Conservation (phyloP, 2,329 filamentous ascomycete genomes). For the Cladorrhinum sp. region DNA sequence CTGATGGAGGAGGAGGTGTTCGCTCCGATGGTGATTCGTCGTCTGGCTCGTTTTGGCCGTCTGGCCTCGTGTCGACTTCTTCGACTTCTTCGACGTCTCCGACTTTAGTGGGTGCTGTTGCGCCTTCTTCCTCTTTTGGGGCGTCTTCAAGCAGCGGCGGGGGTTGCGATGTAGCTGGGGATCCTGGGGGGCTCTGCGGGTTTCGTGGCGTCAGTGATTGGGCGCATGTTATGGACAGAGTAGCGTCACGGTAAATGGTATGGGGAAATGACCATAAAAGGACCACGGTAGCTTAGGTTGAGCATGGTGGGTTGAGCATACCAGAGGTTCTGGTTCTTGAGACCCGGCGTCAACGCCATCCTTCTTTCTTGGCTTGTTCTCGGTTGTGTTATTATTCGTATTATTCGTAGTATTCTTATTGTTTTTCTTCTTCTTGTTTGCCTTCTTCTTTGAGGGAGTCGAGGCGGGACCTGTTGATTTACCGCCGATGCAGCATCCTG, state of each 20-base stretch:
- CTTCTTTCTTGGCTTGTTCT: slow-evolving; percentile 29
- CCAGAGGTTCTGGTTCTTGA: slow-evolving; percentile 43
- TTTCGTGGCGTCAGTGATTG: background rate
- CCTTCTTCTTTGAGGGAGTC: slow-evolving; percentile 52
- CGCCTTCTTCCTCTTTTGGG: background rate
- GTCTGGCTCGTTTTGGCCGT: background rate
- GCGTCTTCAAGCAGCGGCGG: background rate
- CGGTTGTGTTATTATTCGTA: slow-evolving; percentile 55
- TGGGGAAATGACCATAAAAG: slow-evolving; percentile 8
- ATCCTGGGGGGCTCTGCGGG: slow-evolving; percentile 4
- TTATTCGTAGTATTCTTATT: slow-evolving; percentile 47
- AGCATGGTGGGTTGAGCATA: slow-evolving; percentile 23
- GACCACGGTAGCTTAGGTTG: background rate
- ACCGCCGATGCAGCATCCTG: slow-evolving; percentile 17
- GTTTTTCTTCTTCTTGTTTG: slow-evolving; percentile 58
- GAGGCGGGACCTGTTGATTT: slow-evolving; percentile 19
- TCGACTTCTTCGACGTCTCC: background rate
- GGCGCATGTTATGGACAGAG: background rate
- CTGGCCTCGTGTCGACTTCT: background rate
- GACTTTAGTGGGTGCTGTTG: background rate
- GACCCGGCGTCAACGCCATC: slow-evolving; percentile 34
- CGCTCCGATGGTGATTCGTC: slow-evolving; percentile 24
- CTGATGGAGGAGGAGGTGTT: too few species aligned
- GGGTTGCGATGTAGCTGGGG: slow-evolving; percentile 1
- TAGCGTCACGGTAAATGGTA: background rate